Percentiles rank a stretch among this genome's conserved stretches.
phyloP scores from a whole-genome alignment of 2,329 filamentous ascomycete species.

The Cadophora luteo-olivacea region DNA sequence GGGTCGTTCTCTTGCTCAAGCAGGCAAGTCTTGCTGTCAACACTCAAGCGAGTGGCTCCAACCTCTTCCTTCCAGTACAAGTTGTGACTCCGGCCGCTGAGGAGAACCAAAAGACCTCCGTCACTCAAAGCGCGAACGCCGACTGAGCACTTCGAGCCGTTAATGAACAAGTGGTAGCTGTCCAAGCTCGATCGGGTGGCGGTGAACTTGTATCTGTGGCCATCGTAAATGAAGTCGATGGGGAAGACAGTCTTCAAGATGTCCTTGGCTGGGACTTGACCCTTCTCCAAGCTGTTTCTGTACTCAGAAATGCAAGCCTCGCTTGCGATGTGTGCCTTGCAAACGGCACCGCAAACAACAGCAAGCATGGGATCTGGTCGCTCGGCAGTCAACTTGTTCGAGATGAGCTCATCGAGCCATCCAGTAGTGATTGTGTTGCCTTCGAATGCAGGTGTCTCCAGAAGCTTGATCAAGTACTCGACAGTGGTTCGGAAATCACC shows the following conservation, averaged over 20 bases:
- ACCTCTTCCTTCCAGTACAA: slow-evolving; percentile 99
- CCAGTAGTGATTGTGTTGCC: slow-evolving; percentile 99
- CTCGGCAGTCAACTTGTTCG: slow-evolving; percentile 96
- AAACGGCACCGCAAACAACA: slow-evolving; percentile 93
- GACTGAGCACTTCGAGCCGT: slow-evolving; percentile 94
- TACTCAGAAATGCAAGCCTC: slow-evolving; percentile 90
- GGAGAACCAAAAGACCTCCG: slow-evolving; percentile 88
- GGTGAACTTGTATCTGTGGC: slow-evolving; percentile 96
- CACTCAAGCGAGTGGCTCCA: slow-evolving; percentile 90
- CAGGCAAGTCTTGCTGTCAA: slow-evolving; percentile 97
- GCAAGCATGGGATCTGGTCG: slow-evolving; percentile 91
- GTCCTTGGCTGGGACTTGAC: slow-evolving; percentile 95
- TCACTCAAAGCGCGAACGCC: slow-evolving; percentile 93
- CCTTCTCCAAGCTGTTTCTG: slow-evolving; percentile 88
- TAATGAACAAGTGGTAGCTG: slow-evolving; percentile 98
- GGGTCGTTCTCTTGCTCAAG: slow-evolving; percentile 99
- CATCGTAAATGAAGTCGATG: slow-evolving; percentile 98
- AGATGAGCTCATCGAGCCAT: slow-evolving; percentile 98
- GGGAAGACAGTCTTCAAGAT: slow-evolving; percentile 97
- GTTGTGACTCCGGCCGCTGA: slow-evolving; percentile 94
- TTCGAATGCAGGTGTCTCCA: slow-evolving; percentile 98
- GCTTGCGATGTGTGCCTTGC: slow-evolving; percentile 93
- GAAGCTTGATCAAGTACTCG: slow-evolving; percentile 97
- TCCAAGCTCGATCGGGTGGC: slow-evolving; percentile 90
- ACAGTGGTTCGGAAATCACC: slow-evolving; percentile 99